Evolutionary conservation across 768 basidiomycete genomes (phyloP).

Genomic region (Podaxis rugospora): DNA sequence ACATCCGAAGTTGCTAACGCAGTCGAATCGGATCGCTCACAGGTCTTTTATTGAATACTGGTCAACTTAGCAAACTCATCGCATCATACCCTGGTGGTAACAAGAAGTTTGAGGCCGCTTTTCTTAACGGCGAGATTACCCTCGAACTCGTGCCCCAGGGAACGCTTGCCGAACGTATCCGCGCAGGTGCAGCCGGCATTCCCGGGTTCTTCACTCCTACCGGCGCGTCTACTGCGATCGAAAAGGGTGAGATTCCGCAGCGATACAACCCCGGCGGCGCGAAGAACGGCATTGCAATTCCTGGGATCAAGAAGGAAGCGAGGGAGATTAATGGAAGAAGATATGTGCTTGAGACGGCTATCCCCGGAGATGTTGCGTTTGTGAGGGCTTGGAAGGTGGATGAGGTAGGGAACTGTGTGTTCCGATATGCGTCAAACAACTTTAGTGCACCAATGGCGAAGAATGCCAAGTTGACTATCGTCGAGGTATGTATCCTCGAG

Average conservation of each 20-base stretch:
- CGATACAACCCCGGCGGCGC: slow-evolving; percentile 77
- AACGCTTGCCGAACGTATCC: slow-evolving; percentile 82
- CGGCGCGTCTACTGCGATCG: slow-evolving; percentile 80
- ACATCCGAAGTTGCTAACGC: not conserved
- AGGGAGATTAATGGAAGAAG: slow-evolving; percentile 74
- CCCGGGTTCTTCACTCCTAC: slow-evolving; percentile 95
- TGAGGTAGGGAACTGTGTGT: slow-evolving; percentile 86
- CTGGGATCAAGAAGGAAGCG: slow-evolving; percentile 72
- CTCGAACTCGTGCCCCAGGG: slow-evolving; percentile 92
- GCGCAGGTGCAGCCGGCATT: slow-evolving; percentile 87
- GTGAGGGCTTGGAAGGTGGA: slow-evolving; percentile 91
- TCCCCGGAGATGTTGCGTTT: slow-evolving; percentile 80
- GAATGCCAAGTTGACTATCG: slow-evolving; percentile 84
- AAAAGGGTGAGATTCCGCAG: slow-evolving; percentile 74
- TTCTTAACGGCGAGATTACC: slow-evolving; percentile 75
- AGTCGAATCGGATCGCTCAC: not conserved
- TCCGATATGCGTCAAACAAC: slow-evolving; percentile 88
- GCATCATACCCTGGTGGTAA: slow-evolving; percentile 93
- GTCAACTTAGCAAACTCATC: slow-evolving; percentile 80
- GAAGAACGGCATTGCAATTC: slow-evolving; percentile 61
- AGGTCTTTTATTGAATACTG: slow-evolving; percentile 73
- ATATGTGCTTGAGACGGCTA: slow-evolving; percentile 78
- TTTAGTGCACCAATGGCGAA: slow-evolving; percentile 86
- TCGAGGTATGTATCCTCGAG: slow-evolving; percentile 53
- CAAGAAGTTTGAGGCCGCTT: slow-evolving; percentile 80